A percentile compares a stretch with the other conserved stretches of the same genome.
Conservation (phyloP, 306 rosid species). For the Acmispon strigosus region DNA sequence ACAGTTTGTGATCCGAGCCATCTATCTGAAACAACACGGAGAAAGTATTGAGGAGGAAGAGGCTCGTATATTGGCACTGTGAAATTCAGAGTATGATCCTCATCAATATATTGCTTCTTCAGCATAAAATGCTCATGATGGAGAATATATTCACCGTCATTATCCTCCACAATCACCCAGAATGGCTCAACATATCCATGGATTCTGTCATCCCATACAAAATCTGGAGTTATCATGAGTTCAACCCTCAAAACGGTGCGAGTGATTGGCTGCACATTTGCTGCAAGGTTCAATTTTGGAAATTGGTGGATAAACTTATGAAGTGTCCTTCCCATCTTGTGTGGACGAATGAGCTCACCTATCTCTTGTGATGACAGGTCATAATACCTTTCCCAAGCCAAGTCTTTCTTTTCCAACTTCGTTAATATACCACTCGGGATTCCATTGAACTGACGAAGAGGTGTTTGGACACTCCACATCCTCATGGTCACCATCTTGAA, state of each 20-base stretch:
- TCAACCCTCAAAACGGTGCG: slow-evolving; percentile 88
- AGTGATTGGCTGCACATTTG: slow-evolving; percentile 96
- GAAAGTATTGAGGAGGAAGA: slow-evolving; percentile 84
- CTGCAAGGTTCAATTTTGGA: slow-evolving; percentile 87
- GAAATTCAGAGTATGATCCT: slow-evolving; percentile 84
- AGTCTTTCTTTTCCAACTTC: slow-evolving; percentile 86
- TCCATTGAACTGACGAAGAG: slow-evolving; percentile 84
- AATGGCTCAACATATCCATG: slow-evolving; percentile 95
- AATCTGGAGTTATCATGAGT: slow-evolving; percentile 86
- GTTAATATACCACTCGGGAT: slow-evolving; percentile 58
- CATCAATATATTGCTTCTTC: slow-evolving; percentile 81
- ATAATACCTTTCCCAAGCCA: slow-evolving; percentile 96
- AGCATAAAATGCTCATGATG: slow-evolving; percentile 85
- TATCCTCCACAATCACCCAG: slow-evolving; percentile 97
- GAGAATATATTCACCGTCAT: slow-evolving; percentile 78
- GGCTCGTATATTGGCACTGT: slow-evolving; percentile 88
- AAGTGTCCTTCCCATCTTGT: slow-evolving; percentile 84
- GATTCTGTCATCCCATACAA: slow-evolving; percentile 89
- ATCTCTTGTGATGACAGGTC: slow-evolving; percentile 92
- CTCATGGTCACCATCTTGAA: slow-evolving; percentile 89
- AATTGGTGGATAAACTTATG: slow-evolving; percentile 84
- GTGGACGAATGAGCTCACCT: slow-evolving; percentile 78
- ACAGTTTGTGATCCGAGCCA: slow-evolving; percentile 93
- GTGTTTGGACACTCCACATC: slow-evolving; percentile 97
- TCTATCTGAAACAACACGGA: slow-evolving; percentile 87